Base-by-base conservation (phyloP, 306 rosid species). In the Ochetophila trinervis region DNA sequence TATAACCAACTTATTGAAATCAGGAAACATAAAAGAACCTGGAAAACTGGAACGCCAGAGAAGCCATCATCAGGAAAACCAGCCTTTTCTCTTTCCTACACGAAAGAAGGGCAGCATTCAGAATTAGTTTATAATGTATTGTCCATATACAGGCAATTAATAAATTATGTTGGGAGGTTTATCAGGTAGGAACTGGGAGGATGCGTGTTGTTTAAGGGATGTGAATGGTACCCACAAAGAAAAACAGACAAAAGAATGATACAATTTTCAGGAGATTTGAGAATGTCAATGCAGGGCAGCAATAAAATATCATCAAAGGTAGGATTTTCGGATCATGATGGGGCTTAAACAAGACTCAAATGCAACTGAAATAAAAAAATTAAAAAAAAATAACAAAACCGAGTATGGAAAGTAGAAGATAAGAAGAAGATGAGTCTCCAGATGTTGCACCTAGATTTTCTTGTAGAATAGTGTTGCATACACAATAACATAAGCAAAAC, bases 21-120 rank as follows among this genome's bases (percentile, higher is more conserved):
- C 21, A 18, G 23, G 64, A 72, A 59, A 23, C 34, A 73, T 75
- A 83, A 65, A 78, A 65, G 53, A 84, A 92, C 98, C 98, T 92
- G 95, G 79, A 89, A 92, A 76, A 89, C 91, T 42, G 96, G 98
- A 74, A 92, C 88, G 11, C 98, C 96, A 27, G 81, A 32, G 78
- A 92, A 92, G 58, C 72, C 85, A 67, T 66, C 69, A 52, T 88
- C 83, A 65, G 82, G 58, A 72, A 77, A 10, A 53, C 96, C 98
- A 63, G 75, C 82, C 77, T 71, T 85, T 70, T 87, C 88, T 70
- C 76, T 87, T 78, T 78, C 98, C 98, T 92, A 76, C 49, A 78
- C 47, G 74, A 19, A 57, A 50, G 58, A 13, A 18, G 60, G 34
- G 44, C 64, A 35, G 57, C 21, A 71, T 64, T 49, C 11, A 37